Evolutionary conservation across 1,284 basidiomycete species (phyloP).

Genomic region (Mixia osmundae): DNA sequence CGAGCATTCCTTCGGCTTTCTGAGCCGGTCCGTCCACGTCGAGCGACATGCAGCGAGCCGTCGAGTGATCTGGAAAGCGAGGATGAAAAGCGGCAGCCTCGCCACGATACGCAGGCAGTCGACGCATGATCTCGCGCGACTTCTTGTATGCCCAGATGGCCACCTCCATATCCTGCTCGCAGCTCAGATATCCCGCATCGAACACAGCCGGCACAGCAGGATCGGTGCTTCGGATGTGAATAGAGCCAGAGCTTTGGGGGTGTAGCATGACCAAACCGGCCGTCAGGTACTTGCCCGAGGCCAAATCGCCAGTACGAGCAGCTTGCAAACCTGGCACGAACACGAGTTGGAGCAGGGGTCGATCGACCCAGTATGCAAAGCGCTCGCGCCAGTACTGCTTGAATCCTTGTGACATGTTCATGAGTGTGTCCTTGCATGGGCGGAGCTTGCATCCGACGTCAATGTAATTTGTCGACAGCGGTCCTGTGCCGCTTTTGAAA

Average conservation of each 20-base stretch:
- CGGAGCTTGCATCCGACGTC: too few relatives aligned
- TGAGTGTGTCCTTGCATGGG: too few relatives aligned
- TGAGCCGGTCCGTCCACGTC: not conserved
- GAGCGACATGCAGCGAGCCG: not conserved
- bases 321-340: not conserved
- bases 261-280: slow-evolving; percentile 16
- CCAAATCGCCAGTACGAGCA: not conserved
- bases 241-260: slow-evolving; percentile 15
- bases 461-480: too few relatives aligned
- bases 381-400: too few relatives aligned
- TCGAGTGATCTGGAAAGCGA: not conserved
- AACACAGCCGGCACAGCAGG: slow-evolving; percentile 35
- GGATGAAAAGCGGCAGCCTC: not conserved
- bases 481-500: too few relatives aligned
- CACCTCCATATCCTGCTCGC: slow-evolving; percentile 28
- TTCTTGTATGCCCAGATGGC: slow-evolving; percentile 16
- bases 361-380: not conserved
- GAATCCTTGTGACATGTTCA: too few relatives aligned
- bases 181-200: slow-evolving; percentile 35
- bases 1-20: not conserved
- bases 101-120: not conserved
- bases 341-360: not conserved
- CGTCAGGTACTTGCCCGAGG: not conserved
- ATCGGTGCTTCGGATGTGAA: slow-evolving; percentile 31
- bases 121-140: not conserved